phyloP scores from a whole-genome alignment of 352 stramenopile species.

The Globisporangium parvum region DNA sequence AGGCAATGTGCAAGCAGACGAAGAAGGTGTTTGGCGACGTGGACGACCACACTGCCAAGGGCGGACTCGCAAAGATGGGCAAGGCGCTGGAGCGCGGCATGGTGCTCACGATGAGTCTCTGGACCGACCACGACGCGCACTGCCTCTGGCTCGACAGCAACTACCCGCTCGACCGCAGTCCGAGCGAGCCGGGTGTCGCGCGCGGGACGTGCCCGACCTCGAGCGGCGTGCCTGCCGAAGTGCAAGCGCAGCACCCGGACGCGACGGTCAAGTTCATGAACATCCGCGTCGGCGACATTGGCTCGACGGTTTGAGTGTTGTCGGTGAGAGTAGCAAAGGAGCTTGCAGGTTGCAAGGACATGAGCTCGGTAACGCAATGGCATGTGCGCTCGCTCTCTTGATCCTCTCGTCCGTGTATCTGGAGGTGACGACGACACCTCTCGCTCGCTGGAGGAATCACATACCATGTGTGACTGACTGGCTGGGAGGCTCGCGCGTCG shows the following conservation, averaged over 20 bases:
- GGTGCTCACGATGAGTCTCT: slow-evolving; percentile 69
- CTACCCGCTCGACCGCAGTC: slow-evolving; percentile 37
- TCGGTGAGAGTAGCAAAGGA: no score
- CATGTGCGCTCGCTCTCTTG: no score
- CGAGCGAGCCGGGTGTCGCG: slow-evolving; percentile 35
- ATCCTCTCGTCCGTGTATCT: no score
- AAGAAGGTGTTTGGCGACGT: slow-evolving; percentile 47
- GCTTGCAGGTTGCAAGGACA: no score
- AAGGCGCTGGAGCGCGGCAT: slow-evolving; percentile 48
- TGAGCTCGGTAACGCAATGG: not conserved
- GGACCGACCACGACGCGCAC: slow-evolving; percentile 59
- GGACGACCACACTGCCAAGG: slow-evolving; percentile 46
- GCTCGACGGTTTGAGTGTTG: slow-evolving; percentile 22
- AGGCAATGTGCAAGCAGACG: slow-evolving; percentile 34
- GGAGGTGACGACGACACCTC: no score
- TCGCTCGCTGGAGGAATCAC: no score
- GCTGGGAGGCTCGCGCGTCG: no score
- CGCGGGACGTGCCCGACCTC: slow-evolving; percentile 49
- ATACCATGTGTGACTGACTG: no score
- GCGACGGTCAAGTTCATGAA: slow-evolving; percentile 67
- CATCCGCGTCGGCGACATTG: slow-evolving; percentile 66
- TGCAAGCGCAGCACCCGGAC: slow-evolving; percentile 42
- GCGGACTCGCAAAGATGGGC: slow-evolving; percentile 48
- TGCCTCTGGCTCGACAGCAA: slow-evolving; percentile 68
- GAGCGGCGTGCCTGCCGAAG: slow-evolving; percentile 37